Evolutionary conservation across 768 basidiomycete genomes (phyloP), one percentile per base, ranked within the genome.

Genomic region (Tephrocybe sp.): DNA sequence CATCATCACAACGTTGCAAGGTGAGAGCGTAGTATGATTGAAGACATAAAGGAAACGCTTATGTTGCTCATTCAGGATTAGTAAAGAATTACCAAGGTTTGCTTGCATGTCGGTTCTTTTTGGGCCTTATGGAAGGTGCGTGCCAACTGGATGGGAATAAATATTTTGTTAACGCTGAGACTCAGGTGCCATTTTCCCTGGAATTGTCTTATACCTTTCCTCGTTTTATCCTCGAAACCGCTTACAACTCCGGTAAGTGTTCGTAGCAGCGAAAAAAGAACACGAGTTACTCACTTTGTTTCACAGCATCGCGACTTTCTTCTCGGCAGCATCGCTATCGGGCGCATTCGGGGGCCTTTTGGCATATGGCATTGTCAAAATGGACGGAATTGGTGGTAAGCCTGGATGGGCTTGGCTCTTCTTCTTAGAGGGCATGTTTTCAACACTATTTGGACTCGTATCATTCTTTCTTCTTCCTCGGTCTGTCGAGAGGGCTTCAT

Each of bases 331-430:
- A 3, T 68, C 67, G 1, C 61, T 77, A 4, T 70, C 80, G 0
- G 77, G 79, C 5, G 75, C 78, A 0, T 82, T 83, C 55, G 79
- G 78, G 6, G 84, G 84, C 34, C 64, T 86, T 3, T 67, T 86
- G 2, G 82, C 83, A 1, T 64, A 73, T 30, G 81, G 67, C 1
- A 79, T 86, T 42, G 63, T 71, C 10, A 60, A 75, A 12, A 76
- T 86, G 67, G 55, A 78, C 30, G 75, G 75, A 19, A 60, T 58
- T n/a, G 61, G 68, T 2, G 71, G 75, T 12, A 69, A 64, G 41
- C 68, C 73, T 1, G 82, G 78, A 1, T 85, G 83, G 82, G 69
- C 76, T 24, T 84, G 79, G 82, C 74, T 82, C 54, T 80, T 81
- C 55, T 78, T 80, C 33, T 33, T 79, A 18, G 75, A 60, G 55